These are phyloP conservation scores for Neocatenulostroma microsporum DNA, from an alignment of 2,329 filamentous ascomycete species.

Conservation along the genomic window DNA sequence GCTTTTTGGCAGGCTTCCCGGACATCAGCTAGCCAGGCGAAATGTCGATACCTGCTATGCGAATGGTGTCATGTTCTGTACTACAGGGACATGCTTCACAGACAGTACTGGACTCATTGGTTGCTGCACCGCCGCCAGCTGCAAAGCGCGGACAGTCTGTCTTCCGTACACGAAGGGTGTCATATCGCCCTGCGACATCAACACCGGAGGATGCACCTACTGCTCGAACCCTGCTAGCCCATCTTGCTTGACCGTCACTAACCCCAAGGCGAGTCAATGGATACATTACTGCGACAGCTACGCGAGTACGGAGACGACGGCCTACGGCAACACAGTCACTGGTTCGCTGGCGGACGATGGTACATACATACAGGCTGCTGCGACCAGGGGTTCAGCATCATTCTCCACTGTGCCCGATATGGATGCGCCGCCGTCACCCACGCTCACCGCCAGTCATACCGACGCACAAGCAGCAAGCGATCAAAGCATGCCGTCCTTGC, in stretches of 20 bases:
- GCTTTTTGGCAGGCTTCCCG: conserved; percentile 4
- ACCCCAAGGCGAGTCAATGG: conserved; percentile 2
- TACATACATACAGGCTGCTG: background rate
- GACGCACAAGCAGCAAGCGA: too few species aligned
- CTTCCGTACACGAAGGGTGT: conserved; percentile 10
- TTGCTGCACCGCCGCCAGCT: conserved; percentile 15
- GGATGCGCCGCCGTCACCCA: conserved; percentile 1
- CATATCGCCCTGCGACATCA: conserved; percentile 10
- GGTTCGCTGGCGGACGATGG: background rate
- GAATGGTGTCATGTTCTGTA: conserved; percentile 1
- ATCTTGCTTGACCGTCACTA: conserved; percentile 7
- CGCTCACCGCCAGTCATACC: background rate
- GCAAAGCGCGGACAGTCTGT: conserved; percentile 13
- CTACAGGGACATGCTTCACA: conserved; percentile 14
- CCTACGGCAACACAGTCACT: background rate
- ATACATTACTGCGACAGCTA: conserved; percentile 6
- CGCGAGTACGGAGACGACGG: conserved; percentile 1
- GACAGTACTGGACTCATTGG: conserved; percentile 12
- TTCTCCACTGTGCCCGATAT: conserved; percentile 1
- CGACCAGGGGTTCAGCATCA: background rate
- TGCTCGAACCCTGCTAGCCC: conserved; percentile 8
- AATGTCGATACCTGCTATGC: conserved; percentile 4
- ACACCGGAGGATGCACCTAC: conserved; percentile 15
- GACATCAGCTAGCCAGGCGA: conserved; percentile 6
- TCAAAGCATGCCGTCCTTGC: too few species aligned